A percentile compares a stretch with the other conserved stretches of the same genome.
These are phyloP conservation scores for Trichoderma sp. DNA, from an alignment of 2,329 filamentous ascomycete genomes.

Conservation along the genomic window DNA sequence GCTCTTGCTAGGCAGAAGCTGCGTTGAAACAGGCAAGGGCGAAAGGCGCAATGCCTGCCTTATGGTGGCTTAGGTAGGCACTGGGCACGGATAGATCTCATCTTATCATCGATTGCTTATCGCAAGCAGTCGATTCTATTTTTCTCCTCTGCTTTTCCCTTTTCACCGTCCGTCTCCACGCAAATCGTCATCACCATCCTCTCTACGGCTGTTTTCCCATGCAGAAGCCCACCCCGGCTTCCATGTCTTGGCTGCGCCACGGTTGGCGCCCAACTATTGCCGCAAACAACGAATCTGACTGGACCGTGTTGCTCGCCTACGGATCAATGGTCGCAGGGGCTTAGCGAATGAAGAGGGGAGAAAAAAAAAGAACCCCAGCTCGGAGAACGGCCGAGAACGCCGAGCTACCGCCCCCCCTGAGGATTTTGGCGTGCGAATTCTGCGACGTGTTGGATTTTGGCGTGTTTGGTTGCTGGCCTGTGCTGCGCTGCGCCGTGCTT, in stretches of 20 bases:
- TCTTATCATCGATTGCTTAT: neutral
- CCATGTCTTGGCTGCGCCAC: conserved; percentile 18
- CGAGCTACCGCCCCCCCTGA: conserved; percentile 1
- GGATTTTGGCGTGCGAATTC: neutral
- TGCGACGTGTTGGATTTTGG: conserved; percentile 14
- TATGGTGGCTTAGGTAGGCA: neutral
- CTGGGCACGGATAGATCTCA: neutral
- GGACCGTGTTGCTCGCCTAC: neutral
- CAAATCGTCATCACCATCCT: conserved; percentile 1
- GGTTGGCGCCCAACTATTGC: conserved; percentile 18
- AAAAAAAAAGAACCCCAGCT: neutral
- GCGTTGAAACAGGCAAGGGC: neutral
- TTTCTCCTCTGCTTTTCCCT: neutral
- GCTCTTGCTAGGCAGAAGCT: neutral
- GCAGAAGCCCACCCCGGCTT: neutral
- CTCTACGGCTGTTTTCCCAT: neutral
- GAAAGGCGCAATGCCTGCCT: neutral
- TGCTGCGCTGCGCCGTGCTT: neutral
- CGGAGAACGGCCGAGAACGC: conserved; percentile 21
- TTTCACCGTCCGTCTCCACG: neutral
- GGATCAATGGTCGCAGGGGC: conserved; percentile 2
- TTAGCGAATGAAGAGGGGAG: neutral
- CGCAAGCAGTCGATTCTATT: neutral
- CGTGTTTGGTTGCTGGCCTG: conserved; percentile 2
- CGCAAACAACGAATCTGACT: neutral